Evolutionary conservation across 495 filamentous ascomycete species (phyloP).

Genomic region (Penicillium pancosmium): DNA sequence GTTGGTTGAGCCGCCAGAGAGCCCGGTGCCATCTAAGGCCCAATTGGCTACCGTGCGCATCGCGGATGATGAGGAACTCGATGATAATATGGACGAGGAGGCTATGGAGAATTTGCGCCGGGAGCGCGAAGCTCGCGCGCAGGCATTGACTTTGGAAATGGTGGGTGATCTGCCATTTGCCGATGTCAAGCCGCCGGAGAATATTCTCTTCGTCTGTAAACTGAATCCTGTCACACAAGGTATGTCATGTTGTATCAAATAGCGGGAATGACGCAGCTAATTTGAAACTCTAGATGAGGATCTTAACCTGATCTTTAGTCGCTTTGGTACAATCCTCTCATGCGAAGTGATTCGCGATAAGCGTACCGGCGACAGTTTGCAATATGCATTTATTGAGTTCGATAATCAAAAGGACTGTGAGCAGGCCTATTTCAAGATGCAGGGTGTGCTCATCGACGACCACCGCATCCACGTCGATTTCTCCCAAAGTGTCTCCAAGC

Average conservation of each 20-base stretch:
- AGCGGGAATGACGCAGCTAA: neutral
- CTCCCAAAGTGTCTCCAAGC: constrained; percentile 88
- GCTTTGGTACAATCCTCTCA: constrained; percentile 91
- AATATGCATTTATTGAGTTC: constrained; percentile 98
- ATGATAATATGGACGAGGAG: constrained; percentile 77
- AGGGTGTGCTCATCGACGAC: constrained; percentile 93
- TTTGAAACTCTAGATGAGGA: constrained; percentile 71
- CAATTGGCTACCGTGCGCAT: constrained; percentile 92
- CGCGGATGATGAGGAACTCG: constrained; percentile 81
- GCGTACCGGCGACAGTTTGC: constrained; percentile 89
- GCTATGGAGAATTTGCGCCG: constrained; percentile 76
- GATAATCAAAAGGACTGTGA: constrained; percentile 90
- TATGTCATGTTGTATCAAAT: constrained; percentile 27
- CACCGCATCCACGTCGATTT: constrained; percentile 98
- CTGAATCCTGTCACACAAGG: constrained; percentile 92
- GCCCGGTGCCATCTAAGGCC: constrained; percentile 78
- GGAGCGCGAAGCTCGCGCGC: constrained; percentile 90
- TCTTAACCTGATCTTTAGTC: constrained; percentile 92
- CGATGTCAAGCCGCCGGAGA: constrained; percentile 96
- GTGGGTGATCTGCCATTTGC: constrained; percentile 97
- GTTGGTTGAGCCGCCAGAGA: constrained; percentile 72
- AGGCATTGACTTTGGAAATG: constrained; percentile 95
- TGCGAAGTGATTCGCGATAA: constrained; percentile 97
- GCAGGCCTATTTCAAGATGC: constrained; percentile 98
- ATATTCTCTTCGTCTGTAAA: constrained; percentile 98